phyloP scores from a whole-genome alignment of 805 yeast genomes.

The Naumovozyma baii region DNA sequence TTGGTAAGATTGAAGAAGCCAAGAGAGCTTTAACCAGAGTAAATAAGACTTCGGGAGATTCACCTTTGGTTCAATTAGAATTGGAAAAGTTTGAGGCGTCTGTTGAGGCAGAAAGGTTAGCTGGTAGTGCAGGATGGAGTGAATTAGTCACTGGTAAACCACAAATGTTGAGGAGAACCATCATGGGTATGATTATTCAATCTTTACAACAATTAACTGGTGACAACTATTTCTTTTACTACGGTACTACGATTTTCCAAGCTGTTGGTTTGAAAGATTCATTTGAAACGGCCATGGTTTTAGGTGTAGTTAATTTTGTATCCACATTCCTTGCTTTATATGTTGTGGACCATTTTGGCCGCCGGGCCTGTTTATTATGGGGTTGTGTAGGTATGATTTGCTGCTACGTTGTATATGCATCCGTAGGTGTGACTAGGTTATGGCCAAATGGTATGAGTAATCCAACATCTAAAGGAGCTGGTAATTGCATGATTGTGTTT shows the following conservation, averaged over 20 bases:
- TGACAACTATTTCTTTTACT: slow-evolving; percentile 60
- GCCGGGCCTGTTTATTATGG: slow-evolving; percentile 35
- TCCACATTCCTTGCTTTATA: slow-evolving; percentile 42
- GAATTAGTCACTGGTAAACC: slow-evolving; percentile 63
- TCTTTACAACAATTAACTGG: slow-evolving; percentile 66
- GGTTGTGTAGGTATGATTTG: slow-evolving; percentile 40
- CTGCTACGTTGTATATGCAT: slow-evolving; percentile 40
- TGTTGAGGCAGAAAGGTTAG: slow-evolving; percentile 48
- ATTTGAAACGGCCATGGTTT: slow-evolving; percentile 48
- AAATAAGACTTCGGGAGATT: slow-evolving; percentile 45
- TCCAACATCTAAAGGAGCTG: slow-evolving; percentile 29
- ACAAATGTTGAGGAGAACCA: slow-evolving; percentile 39
- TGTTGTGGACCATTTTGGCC: slow-evolving; percentile 43
- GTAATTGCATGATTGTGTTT: slow-evolving; percentile 33
- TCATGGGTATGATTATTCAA: slow-evolving; percentile 49
- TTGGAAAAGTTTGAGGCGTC: slow-evolving; percentile 50
- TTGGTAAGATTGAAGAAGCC: slow-evolving; percentile 51
- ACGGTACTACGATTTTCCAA: slow-evolving; percentile 53
- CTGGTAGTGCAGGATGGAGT: slow-evolving; percentile 58
- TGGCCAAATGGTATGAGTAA: slow-evolving; percentile 32
- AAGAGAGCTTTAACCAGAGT: slow-evolving; percentile 46
- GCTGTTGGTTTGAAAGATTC: slow-evolving; percentile 55
- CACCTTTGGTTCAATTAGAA: slow-evolving; percentile 47
- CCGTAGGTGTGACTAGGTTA: slow-evolving; percentile 43
- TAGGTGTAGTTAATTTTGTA: slow-evolving; percentile 52